Conservation (phyloP, 1,284 basidiomycete genomes). For the Sanguinoderma infundibulare region DNA sequence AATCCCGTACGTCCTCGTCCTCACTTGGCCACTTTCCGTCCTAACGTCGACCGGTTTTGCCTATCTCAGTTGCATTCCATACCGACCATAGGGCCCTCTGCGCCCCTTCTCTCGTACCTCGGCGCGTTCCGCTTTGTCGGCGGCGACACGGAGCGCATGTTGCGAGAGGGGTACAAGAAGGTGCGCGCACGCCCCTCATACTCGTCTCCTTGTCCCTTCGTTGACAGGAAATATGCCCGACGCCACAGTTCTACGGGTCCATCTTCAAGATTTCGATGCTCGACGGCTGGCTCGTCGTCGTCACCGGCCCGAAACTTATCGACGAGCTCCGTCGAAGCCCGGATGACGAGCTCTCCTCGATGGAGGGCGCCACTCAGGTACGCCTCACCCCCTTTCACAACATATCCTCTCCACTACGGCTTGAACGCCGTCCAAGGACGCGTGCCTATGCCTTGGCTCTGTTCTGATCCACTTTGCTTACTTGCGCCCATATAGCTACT, state of each 20-base stretch:
- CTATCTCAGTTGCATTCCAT: slow-evolving; percentile 28
- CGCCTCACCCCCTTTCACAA: neutral
- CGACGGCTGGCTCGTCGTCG: slow-evolving; percentile 45
- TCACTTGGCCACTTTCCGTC: neutral
- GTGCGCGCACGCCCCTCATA: slow-evolving; percentile 16
- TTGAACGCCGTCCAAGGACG: no score
- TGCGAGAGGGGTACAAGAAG: slow-evolving; percentile 38
- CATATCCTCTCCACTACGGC: no score
- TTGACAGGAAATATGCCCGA: neutral
- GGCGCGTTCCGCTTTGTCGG: slow-evolving; percentile 28
- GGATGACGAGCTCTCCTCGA: slow-evolving; percentile 45
- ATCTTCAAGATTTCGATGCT: slow-evolving; percentile 48
- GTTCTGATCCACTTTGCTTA: neutral
- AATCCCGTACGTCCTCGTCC: slow-evolving; percentile 18
- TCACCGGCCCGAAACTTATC: slow-evolving; percentile 40
- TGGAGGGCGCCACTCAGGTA: slow-evolving; percentile 38
- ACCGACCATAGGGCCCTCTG: slow-evolving; percentile 36
- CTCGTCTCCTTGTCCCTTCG: neutral
- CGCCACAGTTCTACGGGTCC: slow-evolving; percentile 37
- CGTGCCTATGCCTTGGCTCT: no score
- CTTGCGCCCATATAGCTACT: slow-evolving; percentile 6
- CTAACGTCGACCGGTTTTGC: no score
- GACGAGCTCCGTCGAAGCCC: slow-evolving; percentile 47
- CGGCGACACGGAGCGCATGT: slow-evolving; percentile 30
- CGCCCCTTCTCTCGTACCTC: slow-evolving; percentile 35